A percentile compares a stretch with the other conserved stretches of the same genome.
Conservation (phyloP, 2,329 filamentous ascomycete species). For the Fusarium praegraminearum region DNA sequence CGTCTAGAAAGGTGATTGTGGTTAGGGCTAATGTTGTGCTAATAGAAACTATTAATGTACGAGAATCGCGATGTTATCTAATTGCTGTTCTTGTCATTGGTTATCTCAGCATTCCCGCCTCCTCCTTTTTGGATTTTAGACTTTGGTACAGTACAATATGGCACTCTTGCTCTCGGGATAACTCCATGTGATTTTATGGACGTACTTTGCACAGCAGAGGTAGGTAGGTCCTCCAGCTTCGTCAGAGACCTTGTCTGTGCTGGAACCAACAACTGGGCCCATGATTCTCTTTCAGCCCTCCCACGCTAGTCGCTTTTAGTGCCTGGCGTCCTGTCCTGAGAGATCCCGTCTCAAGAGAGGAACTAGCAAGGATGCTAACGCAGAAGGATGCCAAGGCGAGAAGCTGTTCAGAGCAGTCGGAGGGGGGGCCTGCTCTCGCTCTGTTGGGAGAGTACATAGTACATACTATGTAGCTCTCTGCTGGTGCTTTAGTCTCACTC, state of each 20-base stretch:
- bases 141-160: background rate
- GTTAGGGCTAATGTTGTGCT: slow-evolving; percentile 3
- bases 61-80: background rate
- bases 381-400: slow-evolving; percentile 37
- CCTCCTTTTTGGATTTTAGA: slow-evolving; percentile 1
- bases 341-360: slow-evolving; percentile 49
- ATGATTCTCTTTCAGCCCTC: slow-evolving; percentile 55
- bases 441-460: background rate
- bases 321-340: slow-evolving; percentile 43
- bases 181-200: background rate
- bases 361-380: slow-evolving; percentile 27
- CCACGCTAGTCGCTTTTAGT: slow-evolving; percentile 52
- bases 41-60: slow-evolving; percentile 20
- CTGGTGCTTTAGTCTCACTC: slow-evolving; percentile 18
- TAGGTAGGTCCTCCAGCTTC: slow-evolving; percentile 15
- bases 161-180: background rate
- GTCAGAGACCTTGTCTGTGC: slow-evolving; percentile 14
- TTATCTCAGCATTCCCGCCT: background rate
- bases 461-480: background rate
- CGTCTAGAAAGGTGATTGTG: slow-evolving; percentile 15
- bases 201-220: background rate
- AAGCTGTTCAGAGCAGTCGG: slow-evolving; percentile 31
- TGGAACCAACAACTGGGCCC: slow-evolving; percentile 43
- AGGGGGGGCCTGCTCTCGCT: slow-evolving; percentile 23
- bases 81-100: background rate